A percentile compares a stretch with the other conserved stretches of the same genome.
These are phyloP conservation scores for Penicillium flavigenum DNA, from an alignment of 495 filamentous ascomycete species.

Conservation along the genomic window DNA sequence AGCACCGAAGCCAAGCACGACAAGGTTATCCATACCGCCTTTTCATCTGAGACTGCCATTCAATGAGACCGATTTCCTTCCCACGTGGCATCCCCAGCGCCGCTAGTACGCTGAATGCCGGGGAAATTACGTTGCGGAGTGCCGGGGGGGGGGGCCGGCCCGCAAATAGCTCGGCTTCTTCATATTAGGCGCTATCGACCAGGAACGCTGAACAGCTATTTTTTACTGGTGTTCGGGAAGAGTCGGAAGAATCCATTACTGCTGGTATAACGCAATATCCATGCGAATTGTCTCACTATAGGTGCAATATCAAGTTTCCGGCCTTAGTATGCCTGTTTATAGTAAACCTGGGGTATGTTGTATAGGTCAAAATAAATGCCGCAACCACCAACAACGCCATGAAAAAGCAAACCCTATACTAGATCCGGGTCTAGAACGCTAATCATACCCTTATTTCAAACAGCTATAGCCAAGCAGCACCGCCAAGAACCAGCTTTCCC, in stretches of 20 bases:
- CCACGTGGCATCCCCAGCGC: conserved; percentile 25
- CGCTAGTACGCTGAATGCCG: conserved; percentile 7
- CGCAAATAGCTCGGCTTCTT: conserved; percentile 8
- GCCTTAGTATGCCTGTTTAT: background rate
- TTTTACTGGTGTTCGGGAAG: background rate
- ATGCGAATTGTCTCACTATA: conserved; percentile 4
- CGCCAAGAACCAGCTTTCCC: conserved; percentile 16
- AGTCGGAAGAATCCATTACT: conserved; percentile 3
- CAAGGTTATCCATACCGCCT: conserved; percentile 18
- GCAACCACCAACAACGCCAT: conserved; percentile 4
- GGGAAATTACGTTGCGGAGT: background rate
- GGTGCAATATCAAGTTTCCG: conserved; percentile 4
- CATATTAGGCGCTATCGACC: conserved; percentile 1
- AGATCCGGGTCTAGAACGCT: background rate
- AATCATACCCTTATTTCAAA: background rate
- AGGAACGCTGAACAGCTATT: background rate
- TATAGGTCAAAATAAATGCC: background rate
- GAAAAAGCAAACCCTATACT: background rate
- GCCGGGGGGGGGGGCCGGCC: background rate
- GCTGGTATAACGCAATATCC: conserved; percentile 9
- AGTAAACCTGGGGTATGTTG: background rate
- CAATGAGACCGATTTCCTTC: conserved; percentile 11
- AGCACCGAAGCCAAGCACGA: background rate
- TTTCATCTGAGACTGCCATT: conserved; percentile 19
- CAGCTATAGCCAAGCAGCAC: conserved; percentile 14